Percentiles rank a stretch among this genome's conserved stretches.
These are phyloP conservation scores for Thermoascus crustaceus DNA, from an alignment of 2,329 filamentous ascomycete species.

Conservation along the genomic window DNA sequence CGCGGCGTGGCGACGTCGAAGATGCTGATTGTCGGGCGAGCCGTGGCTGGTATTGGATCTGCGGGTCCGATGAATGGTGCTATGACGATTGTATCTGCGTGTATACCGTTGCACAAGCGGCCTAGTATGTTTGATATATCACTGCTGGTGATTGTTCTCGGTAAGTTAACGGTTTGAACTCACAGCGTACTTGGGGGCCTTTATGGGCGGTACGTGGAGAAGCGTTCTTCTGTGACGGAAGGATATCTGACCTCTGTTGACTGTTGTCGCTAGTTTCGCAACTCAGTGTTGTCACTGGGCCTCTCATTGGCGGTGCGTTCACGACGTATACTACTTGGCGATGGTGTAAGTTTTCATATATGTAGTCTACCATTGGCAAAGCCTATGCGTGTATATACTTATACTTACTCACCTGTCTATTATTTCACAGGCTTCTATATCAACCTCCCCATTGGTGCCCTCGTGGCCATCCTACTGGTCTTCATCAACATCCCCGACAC, in stretches of 20 bases:
- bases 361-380: too few species aligned
- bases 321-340: conserved; percentile 33
- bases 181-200: conserved; percentile 13
- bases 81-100: conserved; percentile 12
- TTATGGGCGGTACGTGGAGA: conserved; percentile 14
- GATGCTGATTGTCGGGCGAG: conserved; percentile 17
- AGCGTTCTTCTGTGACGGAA: not conserved
- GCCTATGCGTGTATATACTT: too few species aligned
- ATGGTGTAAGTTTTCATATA: conserved; percentile 35
- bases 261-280: conserved; percentile 15
- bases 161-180: not conserved
- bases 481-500: conserved; percentile 22
- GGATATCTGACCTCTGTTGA: not conserved
- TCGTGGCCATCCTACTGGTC: conserved; percentile 23
- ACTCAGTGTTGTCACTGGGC: conserved; percentile 30
- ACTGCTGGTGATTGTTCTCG: not conserved
- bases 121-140: conserved; percentile 8
- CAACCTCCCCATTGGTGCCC: conserved; percentile 31
- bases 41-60: conserved; percentile 14
- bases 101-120: conserved; percentile 9
- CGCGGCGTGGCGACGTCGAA: conserved; percentile 16
- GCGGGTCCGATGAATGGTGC: conserved; percentile 13
- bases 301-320: conserved; percentile 36
- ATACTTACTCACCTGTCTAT: not conserved
- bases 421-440: conserved; percentile 30